These are phyloP conservation scores for Aspergillus hancockii DNA, from an alignment of 495 filamentous ascomycete species.

Conservation along the genomic window DNA sequence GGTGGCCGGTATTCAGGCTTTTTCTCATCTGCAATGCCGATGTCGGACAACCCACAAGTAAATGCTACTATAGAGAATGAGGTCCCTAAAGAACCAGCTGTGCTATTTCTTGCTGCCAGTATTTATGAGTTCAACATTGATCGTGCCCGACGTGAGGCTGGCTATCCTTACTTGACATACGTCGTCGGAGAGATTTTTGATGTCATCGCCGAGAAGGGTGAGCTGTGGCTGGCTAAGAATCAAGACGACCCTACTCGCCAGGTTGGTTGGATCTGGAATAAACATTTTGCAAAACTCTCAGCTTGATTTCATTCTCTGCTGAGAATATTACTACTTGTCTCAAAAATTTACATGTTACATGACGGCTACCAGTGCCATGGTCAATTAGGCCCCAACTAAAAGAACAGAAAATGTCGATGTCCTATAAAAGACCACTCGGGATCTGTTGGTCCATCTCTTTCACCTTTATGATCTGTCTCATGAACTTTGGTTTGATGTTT, in stretches of 20 bases:
- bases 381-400: not conserved
- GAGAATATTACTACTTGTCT: slow-evolving; percentile 8
- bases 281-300: slow-evolving; percentile 86
- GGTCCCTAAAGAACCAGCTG: slow-evolving; percentile 42
- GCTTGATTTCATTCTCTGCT: slow-evolving; percentile 16
- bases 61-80: slow-evolving; percentile 24
- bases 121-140: slow-evolving; percentile 97
- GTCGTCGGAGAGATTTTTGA: slow-evolving; percentile 91
- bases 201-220: slow-evolving; percentile 91
- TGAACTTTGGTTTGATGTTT: not conserved
- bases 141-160: slow-evolving; percentile 85
- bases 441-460: not conserved
- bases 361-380: not conserved
- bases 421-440: not conserved
- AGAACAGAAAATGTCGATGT: not conserved
- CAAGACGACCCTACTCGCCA: slow-evolving; percentile 79
- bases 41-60: slow-evolving; percentile 61
- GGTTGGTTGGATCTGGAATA: slow-evolving; percentile 99
- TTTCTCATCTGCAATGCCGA: slow-evolving; percentile 84
- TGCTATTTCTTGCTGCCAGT: slow-evolving; percentile 88
- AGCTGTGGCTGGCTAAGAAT: slow-evolving; percentile 96
- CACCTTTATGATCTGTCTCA: slow-evolving; percentile 2
- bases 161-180: slow-evolving; percentile 95
- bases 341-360: slow-evolving; percentile 12
- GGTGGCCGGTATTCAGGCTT: slow-evolving; percentile 59